Evolutionary conservation across 1,284 basidiomycete genomes (phyloP).

Genomic region (Mycosarcoma maydis): DNA sequence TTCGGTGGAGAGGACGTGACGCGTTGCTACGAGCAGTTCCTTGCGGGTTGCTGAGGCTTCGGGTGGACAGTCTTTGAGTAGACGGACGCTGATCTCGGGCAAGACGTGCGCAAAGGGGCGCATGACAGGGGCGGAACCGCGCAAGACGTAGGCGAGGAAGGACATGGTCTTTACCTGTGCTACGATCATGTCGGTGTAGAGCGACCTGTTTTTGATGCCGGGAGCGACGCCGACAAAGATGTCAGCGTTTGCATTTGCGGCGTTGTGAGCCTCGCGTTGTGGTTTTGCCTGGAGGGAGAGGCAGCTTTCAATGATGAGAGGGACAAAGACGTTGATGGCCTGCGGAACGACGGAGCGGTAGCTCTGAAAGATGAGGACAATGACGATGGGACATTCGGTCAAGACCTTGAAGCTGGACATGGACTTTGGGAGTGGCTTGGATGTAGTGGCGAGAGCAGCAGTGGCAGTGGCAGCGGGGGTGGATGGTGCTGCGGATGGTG

Average conservation of each 20-base stretch:
- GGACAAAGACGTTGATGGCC: conserved; percentile 79
- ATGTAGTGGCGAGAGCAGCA: conserved; percentile 3
- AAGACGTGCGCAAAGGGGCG: conserved; percentile 84
- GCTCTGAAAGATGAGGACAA: conserved; percentile 89
- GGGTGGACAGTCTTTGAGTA: conserved; percentile 92
- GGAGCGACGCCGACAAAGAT: conserved; percentile 86
- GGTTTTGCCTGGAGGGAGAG: conserved; percentile 75
- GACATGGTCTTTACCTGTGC: conserved; percentile 89
- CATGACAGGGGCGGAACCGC: conserved; percentile 77
- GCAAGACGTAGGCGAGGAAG: conserved; percentile 89
- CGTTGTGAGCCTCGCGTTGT: conserved; percentile 82
- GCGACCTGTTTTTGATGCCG: conserved; percentile 74
- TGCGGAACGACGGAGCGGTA: conserved; percentile 75
- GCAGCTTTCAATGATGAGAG: conserved; percentile 67
- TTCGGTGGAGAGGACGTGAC: conserved; percentile 86
- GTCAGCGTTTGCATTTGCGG: conserved; percentile 79
- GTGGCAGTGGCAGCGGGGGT: not conserved
- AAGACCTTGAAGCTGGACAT: conserved; percentile 86
- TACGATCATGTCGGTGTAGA: conserved; percentile 88
- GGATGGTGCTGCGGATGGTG: conserved; percentile 7
- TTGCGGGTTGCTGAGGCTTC: conserved; percentile 78
- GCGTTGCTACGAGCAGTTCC: conserved; percentile 92
- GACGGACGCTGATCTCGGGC: conserved; percentile 81
- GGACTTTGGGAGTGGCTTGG: conserved; percentile 59
- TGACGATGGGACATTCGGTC: conserved; percentile 91